phyloP scores from a whole-genome alignment of 371 early-diverging fungal genomes.

The Polyrhizophydium stewartii region DNA sequence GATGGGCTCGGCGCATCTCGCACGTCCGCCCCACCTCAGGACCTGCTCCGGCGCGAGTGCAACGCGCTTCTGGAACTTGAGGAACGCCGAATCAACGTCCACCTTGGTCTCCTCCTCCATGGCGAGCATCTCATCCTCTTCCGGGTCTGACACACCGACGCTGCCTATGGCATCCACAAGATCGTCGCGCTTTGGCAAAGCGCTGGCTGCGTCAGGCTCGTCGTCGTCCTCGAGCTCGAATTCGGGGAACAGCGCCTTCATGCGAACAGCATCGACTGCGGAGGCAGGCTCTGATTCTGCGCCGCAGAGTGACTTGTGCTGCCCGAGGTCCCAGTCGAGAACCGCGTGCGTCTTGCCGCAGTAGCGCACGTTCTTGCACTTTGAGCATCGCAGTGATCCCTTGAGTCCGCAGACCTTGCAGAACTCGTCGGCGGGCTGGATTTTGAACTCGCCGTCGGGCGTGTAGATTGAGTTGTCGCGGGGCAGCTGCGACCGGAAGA shows the following conservation, averaged over 20 bases:
- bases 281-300: not conserved
- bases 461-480: constrained; percentile 71
- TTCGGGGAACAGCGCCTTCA: constrained; percentile 52
- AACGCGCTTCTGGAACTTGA: constrained; percentile 86
- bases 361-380: constrained; percentile 68
- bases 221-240: constrained; percentile 73
- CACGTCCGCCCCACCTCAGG: constrained; percentile 55
- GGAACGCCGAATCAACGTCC: constrained; percentile 86
- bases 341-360: constrained; percentile 85
- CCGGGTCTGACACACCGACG: constrained; percentile 23
- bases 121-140: constrained; percentile 43
- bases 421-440: not conserved
- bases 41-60: constrained; percentile 80
- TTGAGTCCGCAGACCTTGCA: constrained; percentile 76
- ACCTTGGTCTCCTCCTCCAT: constrained; percentile 73
- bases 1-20: not conserved
- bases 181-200: not conserved
- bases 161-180: not conserved
- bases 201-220: constrained; percentile 36
- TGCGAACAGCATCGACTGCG: constrained; percentile 5
- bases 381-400: constrained; percentile 75
- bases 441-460: constrained; percentile 8
- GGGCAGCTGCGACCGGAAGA: constrained; percentile 80
- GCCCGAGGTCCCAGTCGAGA: constrained; percentile 73
- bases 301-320: constrained; percentile 69